A percentile compares a stretch with the other conserved stretches of the same genome.
phyloP scores from a whole-genome alignment of 495 filamentous ascomycete species.

The Xanthoparmelia taractica region DNA sequence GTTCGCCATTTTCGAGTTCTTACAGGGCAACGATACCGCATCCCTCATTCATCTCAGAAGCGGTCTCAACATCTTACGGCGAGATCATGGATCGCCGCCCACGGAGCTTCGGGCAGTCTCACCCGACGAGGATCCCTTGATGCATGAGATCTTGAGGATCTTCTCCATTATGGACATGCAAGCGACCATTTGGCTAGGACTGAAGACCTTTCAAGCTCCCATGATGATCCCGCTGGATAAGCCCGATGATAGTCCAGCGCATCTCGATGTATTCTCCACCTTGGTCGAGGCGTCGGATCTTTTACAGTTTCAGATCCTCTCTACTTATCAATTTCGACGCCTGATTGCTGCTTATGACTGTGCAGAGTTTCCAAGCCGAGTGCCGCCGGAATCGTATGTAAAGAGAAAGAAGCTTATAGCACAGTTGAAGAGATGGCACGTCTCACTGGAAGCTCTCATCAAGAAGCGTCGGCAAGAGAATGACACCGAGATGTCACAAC shows the following conservation, averaged over 20 bases:
- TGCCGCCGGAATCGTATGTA: neutral
- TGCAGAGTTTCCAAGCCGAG: neutral
- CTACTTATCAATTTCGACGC: neutral
- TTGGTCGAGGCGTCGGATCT: constrained; percentile 9
- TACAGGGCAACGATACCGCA: constrained; percentile 36
- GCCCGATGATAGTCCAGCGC: neutral
- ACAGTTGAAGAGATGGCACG: neutral
- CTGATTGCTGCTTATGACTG: neutral
- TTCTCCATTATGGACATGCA: constrained; percentile 19
- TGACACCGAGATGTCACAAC: neutral
- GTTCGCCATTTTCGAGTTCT: constrained; percentile 48
- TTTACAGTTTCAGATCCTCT: neutral
- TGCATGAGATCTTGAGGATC: constrained; percentile 9
- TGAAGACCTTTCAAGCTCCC: constrained; percentile 8
- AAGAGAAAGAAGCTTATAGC: neutral
- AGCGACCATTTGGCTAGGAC: constrained; percentile 21
- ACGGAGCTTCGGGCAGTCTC: neutral
- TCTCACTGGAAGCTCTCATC: neutral
- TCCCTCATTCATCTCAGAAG: constrained; percentile 18
- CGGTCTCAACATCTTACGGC: constrained; percentile 20
- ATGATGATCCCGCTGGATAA: neutral
- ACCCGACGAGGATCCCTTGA: neutral
- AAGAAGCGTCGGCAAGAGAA: neutral
- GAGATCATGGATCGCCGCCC: neutral
- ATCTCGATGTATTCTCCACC: neutral